Conservation (phyloP, 257 asterid genomes). For the Echium plantagineum region DNA sequence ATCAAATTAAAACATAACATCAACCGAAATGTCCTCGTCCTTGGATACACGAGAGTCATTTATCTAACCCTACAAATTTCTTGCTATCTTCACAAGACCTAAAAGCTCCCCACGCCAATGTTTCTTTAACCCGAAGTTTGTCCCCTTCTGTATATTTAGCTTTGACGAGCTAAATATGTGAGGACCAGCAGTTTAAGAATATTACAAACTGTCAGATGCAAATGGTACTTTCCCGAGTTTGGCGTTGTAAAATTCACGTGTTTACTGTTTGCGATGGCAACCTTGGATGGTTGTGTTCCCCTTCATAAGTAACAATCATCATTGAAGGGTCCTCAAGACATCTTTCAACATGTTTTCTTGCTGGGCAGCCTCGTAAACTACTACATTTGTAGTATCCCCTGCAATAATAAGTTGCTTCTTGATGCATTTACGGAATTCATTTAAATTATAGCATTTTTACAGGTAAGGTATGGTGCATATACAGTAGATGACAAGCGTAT, state of each 20-base stretch:
- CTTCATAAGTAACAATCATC: slow-evolving; percentile 93
- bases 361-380: slow-evolving; percentile 96
- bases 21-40: not conserved
- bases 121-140: not conserved
- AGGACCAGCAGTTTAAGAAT: not conserved
- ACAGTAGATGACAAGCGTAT: too few relatives aligned
- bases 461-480: not conserved
- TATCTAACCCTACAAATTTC: not conserved
- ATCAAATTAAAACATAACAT: not conserved
- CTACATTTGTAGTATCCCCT: slow-evolving; percentile 98
- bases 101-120: not conserved
- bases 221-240: not conserved
- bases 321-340: slow-evolving; percentile 87
- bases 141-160: not conserved
- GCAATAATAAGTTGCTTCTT: slow-evolving; percentile 9
- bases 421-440: not conserved
- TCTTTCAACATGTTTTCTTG: slow-evolving; percentile 88
- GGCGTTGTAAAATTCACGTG: slow-evolving; percentile 15
- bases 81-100: not conserved
- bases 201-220: not conserved
- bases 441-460: not conserved
- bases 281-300: slow-evolving; percentile 80
- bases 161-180: too few relatives aligned
- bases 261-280: slow-evolving; percentile 60
- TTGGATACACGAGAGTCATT: not conserved